Percentiles rank a stretch among this genome's conserved stretches.
These are phyloP conservation scores for Musa schizocarpa DNA, from an alignment of 176 grass and related monocot genomes.

Conservation along the genomic window DNA sequence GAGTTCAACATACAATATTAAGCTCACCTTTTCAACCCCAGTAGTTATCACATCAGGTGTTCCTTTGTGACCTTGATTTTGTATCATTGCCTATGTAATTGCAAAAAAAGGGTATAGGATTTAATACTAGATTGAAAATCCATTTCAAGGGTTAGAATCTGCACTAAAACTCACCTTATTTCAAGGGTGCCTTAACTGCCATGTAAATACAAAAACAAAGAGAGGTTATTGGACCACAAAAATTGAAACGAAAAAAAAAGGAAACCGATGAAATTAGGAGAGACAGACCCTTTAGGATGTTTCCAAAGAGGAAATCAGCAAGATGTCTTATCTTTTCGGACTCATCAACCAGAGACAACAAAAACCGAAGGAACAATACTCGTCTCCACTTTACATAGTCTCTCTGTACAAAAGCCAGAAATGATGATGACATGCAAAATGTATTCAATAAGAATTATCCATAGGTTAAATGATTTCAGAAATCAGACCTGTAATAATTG, in stretches of 20 bases:
- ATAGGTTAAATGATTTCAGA: conserved; percentile 7
- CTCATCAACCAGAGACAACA: conserved; percentile 80
- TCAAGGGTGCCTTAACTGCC: conserved; percentile 89
- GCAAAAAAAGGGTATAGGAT: conserved; percentile 4
- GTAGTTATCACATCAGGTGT: no score
- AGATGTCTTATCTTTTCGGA: conserved; percentile 80
- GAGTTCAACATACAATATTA: no score
- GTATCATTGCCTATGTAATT: conserved; percentile 64
- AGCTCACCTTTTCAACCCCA: no score
- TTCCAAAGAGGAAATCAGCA: conserved; percentile 79
- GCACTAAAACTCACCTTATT: conserved; percentile 42
- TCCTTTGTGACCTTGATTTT: conserved; percentile 59
- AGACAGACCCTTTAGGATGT: conserved; percentile 72
- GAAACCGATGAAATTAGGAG: not conserved
- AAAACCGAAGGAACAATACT: conserved; percentile 71
- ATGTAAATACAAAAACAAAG: conserved; percentile 16
- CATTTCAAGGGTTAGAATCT: conserved; percentile 3
- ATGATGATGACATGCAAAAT: conserved; percentile 23
- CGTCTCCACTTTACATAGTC: conserved; percentile 98
- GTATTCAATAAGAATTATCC: not conserved
- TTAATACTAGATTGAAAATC: not conserved
- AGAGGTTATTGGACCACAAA: conserved; percentile 11
- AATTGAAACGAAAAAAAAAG: conserved; percentile 11
- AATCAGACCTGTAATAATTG: conserved; percentile 70
- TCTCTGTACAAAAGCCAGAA: conserved; percentile 46